These are phyloP conservation scores for Fusarium vanettenii DNA, from an alignment of 2,329 filamentous ascomycete genomes.

Conservation along the genomic window DNA sequence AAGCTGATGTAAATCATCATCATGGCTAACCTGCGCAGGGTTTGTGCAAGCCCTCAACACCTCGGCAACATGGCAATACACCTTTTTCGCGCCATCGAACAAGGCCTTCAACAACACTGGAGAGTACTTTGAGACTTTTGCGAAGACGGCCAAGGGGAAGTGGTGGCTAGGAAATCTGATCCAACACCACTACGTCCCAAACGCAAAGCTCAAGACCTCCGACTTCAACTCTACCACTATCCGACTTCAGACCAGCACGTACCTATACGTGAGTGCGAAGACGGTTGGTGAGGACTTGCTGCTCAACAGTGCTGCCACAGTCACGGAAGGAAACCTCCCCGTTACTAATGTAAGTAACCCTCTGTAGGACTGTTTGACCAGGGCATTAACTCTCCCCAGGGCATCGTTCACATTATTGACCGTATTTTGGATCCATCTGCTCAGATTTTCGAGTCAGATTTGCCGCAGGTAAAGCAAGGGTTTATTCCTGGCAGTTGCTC, in stretches of 20 bases:
- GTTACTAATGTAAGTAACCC: not conserved
- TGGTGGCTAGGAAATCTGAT: constrained; percentile 1
- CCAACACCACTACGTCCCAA: not conserved
- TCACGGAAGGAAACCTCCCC: not conserved
- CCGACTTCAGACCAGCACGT: not conserved
- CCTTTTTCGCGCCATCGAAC: not conserved
- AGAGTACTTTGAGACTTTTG: not conserved
- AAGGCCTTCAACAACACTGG: not conserved
- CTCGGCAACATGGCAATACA: not conserved
- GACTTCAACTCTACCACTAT: not conserved
- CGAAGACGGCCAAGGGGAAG: not conserved
- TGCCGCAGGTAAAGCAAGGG: not conserved
- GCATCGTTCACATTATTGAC: not conserved
- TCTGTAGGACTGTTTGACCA: accelerated
- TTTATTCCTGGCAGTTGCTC: not conserved
- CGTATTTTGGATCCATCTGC: not conserved
- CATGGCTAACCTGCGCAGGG: not conserved
- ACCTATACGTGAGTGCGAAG: not conserved
- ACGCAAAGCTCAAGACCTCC: not conserved
- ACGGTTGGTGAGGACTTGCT: not conserved
- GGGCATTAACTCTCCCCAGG: not conserved
- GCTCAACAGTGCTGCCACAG: not conserved
- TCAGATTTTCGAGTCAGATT: not conserved
- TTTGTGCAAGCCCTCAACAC: not conserved
- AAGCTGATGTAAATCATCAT: not conserved